Percentiles rank a stretch among this genome's conserved stretches.
Conservation (phyloP, 768 basidiomycete species). For the Pisolithus tinctorius region DNA sequence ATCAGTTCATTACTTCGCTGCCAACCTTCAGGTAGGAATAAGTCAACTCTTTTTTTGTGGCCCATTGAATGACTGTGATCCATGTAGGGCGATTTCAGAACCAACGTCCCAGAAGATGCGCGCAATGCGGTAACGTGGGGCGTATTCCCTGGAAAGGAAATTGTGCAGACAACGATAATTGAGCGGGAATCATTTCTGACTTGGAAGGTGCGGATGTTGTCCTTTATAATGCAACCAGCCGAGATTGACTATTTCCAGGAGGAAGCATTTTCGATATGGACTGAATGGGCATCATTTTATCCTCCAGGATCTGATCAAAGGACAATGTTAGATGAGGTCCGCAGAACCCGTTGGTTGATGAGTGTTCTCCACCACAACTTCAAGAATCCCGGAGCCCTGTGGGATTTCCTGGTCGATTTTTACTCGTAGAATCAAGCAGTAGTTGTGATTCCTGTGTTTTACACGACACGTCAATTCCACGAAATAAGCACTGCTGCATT, state of each 20-base stretch:
- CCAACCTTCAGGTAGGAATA: slow-evolving; percentile 57
- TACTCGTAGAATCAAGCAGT: background rate
- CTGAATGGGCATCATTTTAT: slow-evolving; percentile 88
- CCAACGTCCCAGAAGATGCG: slow-evolving; percentile 71
- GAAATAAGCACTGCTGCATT: no score
- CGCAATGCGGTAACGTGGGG: slow-evolving; percentile 99
- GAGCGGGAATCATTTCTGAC: slow-evolving; percentile 90
- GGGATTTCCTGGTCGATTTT: slow-evolving; percentile 58
- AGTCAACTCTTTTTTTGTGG: background rate
- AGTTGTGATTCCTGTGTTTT: no score
- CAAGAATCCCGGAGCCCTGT: slow-evolving; percentile 69
- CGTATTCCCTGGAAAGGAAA: slow-evolving; percentile 94
- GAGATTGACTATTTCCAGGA: slow-evolving; percentile 45
- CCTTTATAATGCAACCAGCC: background rate
- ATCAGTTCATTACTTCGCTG: slow-evolving; percentile 84
- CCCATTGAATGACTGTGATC: background rate
- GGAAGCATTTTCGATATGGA: slow-evolving; percentile 95
- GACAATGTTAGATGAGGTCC: slow-evolving; percentile 61
- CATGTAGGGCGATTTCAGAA: slow-evolving; percentile 65
- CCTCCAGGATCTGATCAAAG: slow-evolving; percentile 69
- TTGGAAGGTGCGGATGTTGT: slow-evolving; percentile 72
- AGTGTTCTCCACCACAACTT: slow-evolving; percentile 93
- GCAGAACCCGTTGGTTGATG: slow-evolving; percentile 79
- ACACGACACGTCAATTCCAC: no score
- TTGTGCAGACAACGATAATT: slow-evolving; percentile 94